Evolutionary conservation across 345 rosid genomes (phyloP).

Genomic region (Brassica carinata): DNA sequence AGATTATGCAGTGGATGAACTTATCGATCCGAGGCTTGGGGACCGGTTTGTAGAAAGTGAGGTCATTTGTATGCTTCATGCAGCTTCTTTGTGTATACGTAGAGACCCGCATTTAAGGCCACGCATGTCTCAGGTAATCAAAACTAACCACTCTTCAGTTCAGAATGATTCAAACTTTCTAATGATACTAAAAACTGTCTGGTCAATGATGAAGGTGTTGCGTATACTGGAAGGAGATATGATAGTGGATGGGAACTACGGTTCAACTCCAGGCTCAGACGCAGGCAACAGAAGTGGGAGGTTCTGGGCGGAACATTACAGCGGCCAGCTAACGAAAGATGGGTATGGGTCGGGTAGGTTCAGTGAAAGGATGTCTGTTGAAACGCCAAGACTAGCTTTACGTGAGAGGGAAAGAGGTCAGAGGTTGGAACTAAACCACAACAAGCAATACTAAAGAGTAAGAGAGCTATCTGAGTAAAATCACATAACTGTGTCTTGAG

Average conservation of each 20-base stretch:
- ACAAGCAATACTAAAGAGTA: conserved; percentile 28
- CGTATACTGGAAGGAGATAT: conserved; percentile 95
- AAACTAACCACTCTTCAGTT: background rate
- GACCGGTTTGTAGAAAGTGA: conserved; percentile 69
- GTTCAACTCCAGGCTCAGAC: conserved; percentile 72
- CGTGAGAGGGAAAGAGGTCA: conserved; percentile 55
- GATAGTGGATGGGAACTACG: conserved; percentile 66
- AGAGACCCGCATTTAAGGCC: conserved; percentile 92
- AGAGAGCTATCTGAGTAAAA: background rate
- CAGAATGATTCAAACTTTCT: conserved; percentile 2
- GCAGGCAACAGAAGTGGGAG: conserved; percentile 84
- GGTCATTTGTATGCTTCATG: conserved; percentile 93
- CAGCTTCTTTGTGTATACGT: conserved; percentile 85
- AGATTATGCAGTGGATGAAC: conserved; percentile 82
- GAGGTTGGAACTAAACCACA: conserved; percentile 30
- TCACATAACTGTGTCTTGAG: background rate
- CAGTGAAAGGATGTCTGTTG: conserved; percentile 59
- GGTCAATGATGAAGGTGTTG: conserved; percentile 61
- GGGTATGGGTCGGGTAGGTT: conserved; percentile 52
- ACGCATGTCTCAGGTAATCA: conserved; percentile 92
- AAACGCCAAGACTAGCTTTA: conserved; percentile 44
- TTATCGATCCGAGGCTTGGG: conserved; percentile 73
- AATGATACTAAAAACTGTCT: conserved; percentile 15
- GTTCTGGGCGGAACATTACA: conserved; percentile 63
- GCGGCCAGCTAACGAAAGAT: conserved; percentile 52